A percentile compares a stretch with the other conserved stretches of the same genome.
Evolutionary conservation across 306 rosid species (phyloP).

Genomic region (Lotus japonicus): DNA sequence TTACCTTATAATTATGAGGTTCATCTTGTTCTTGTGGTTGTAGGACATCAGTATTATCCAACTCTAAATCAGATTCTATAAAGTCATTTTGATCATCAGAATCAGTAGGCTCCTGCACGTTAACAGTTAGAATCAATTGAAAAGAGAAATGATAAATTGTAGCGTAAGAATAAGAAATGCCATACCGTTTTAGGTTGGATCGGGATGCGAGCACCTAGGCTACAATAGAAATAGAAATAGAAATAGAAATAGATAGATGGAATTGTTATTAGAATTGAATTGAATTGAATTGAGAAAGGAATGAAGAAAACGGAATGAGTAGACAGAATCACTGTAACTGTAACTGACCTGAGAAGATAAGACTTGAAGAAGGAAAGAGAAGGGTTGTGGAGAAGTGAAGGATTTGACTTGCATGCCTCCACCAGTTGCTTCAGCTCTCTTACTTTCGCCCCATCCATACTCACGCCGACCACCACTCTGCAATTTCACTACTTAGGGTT

Average conservation of each 20-base stretch:
- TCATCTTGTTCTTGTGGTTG: not conserved
- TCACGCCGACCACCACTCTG: too few relatives aligned
- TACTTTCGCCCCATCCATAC: conserved; percentile 40
- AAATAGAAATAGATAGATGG: too few relatives aligned
- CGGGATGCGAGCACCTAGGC: conserved; percentile 74
- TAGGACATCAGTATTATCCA: conserved; percentile 54
- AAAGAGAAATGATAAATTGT: not conserved
- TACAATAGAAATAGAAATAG: too few relatives aligned
- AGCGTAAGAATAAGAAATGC: not conserved
- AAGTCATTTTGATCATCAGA: conserved; percentile 34
- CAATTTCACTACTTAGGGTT: not conserved
- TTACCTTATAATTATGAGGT: conserved; percentile 67
- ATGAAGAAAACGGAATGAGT: not conserved
- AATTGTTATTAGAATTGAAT: too few relatives aligned
- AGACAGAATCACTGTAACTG: too few relatives aligned
- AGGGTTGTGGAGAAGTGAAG: conserved; percentile 56
- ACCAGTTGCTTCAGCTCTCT: conserved; percentile 51
- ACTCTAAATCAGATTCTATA: conserved; percentile 71
- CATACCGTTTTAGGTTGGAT: conserved; percentile 44
- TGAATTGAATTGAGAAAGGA: not conserved
- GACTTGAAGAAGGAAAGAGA: conserved; percentile 73
- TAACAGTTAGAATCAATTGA: not conserved
- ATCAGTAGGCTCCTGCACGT: conserved; percentile 40
- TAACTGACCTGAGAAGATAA: conserved; percentile 56
- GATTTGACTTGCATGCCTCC: conserved; percentile 52